These are phyloP conservation scores for Dimargaris xerosporica DNA, from an alignment of 192 early-diverging fungal genomes.

Conservation along the genomic window DNA sequence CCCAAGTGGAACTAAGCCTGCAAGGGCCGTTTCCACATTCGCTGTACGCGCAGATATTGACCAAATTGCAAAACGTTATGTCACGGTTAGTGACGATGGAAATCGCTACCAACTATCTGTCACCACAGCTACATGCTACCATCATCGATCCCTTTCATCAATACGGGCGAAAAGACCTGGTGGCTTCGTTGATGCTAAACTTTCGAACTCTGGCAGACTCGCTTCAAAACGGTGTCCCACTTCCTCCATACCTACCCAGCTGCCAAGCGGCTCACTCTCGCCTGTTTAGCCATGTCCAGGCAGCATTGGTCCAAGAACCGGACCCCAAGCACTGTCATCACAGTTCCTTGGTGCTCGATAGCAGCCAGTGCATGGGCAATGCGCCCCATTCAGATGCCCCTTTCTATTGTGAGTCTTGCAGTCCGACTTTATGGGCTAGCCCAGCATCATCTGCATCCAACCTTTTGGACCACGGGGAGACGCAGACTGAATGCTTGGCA, in stretches of 20 bases:
- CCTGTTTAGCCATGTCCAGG: background rate
- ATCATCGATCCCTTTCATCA: slow-evolving; percentile 1
- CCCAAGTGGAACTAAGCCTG: background rate
- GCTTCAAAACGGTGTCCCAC: background rate
- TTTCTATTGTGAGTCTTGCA: too few species aligned
- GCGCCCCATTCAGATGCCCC: too few species aligned
- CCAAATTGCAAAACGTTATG: background rate
- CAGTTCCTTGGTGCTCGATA: too few species aligned
- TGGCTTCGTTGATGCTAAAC: background rate
- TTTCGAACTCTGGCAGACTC: background rate
- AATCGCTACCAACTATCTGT: background rate
- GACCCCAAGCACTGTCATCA: too few species aligned
- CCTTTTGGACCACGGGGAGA: too few species aligned
- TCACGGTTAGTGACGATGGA: background rate
- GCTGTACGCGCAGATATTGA: background rate
- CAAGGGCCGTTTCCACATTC: background rate
- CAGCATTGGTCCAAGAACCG: too few species aligned
- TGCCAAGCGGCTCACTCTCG: background rate
- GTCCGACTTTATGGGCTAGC: too few species aligned
- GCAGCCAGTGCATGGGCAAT: too few species aligned
- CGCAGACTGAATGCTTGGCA: too few species aligned
- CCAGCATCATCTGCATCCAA: too few species aligned
- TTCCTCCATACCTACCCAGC: background rate
- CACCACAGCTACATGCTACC: background rate
- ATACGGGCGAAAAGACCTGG: background rate